Evolutionary conservation across 257 asterid species (phyloP).

Genomic region (Anisodus tanguticus): DNA sequence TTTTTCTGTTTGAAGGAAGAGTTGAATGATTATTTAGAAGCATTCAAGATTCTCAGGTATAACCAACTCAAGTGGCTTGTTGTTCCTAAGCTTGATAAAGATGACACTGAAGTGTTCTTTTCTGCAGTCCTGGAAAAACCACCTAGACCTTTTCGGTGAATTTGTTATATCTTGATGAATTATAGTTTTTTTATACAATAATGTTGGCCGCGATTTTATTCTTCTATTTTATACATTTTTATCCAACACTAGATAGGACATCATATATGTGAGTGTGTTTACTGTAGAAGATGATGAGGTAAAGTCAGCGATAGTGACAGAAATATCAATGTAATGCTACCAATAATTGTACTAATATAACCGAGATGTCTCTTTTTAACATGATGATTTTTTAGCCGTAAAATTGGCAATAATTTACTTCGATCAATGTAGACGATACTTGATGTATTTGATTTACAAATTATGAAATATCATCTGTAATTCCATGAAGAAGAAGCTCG

Average conservation of each 20-base stretch:
- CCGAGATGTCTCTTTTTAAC: background rate
- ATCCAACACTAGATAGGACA: background rate
- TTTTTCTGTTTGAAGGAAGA: constrained; percentile 67
- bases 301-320: too few species aligned
- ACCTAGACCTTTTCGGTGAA: constrained; percentile 53
- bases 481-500: background rate
- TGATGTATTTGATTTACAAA: background rate
- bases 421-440: background rate
- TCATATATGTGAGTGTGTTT: background rate
- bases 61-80: constrained; percentile 62
- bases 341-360: constrained; percentile 8
- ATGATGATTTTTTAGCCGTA: background rate
- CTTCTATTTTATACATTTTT: background rate
- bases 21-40: constrained; percentile 53
- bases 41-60: constrained; percentile 58
- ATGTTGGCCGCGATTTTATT: background rate
- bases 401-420: background rate
- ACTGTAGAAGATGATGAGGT: background rate
- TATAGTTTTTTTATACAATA: background rate
- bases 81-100: constrained; percentile 59
- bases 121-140: constrained; percentile 82
- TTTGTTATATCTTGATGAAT: background rate
- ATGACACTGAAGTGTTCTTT: constrained; percentile 59
- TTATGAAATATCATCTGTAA: background rate
- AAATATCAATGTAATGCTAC: background rate